phyloP scores from a whole-genome alignment of 352 stramenopile species.

The Aphanomyces invadans region DNA sequence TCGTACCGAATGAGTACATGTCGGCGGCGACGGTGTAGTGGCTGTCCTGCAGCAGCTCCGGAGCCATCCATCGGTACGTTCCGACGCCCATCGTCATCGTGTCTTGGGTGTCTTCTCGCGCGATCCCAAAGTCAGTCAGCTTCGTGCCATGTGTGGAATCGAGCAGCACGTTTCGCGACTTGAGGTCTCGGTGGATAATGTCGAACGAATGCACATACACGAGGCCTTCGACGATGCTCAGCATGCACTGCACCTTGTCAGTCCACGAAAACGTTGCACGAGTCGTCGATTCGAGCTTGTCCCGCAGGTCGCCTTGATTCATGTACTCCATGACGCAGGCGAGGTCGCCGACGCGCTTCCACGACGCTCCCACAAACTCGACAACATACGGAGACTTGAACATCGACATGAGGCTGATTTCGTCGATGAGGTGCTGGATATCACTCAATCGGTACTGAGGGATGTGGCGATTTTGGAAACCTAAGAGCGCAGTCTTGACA shows the following conservation, averaged over 20 bases:
- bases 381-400: conserved; percentile 19
- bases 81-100: conserved; percentile 23
- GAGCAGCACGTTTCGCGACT: conserved; percentile 19
- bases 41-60: conserved; percentile 13
- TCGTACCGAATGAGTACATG: conserved; percentile 17
- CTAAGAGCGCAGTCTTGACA: conserved; percentile 24
- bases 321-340: conserved; percentile 22
- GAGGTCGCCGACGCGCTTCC: conserved; percentile 1
- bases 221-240: conserved; percentile 20
- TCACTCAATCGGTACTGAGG: not conserved
- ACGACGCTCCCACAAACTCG: not conserved
- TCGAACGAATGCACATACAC: conserved; percentile 24
- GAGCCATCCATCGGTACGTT: conserved; percentile 23
- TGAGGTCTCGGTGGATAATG: conserved; percentile 22
- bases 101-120: conserved; percentile 9
- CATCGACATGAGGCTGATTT: conserved; percentile 11
- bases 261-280: not conserved
- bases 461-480: too few relatives aligned
- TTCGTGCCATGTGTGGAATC: conserved; percentile 16
- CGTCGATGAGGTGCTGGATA: conserved; percentile 14
- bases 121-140: conserved; percentile 16
- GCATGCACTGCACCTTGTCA: not conserved
- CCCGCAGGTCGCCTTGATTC: conserved; percentile 17
- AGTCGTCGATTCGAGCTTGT: not conserved
- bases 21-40: conserved; percentile 21